Evolutionary conservation across 2,329 filamentous ascomycete species (phyloP), one percentile per base, ranked within the genome.

Genomic region (Dactylella cylindrospora): DNA sequence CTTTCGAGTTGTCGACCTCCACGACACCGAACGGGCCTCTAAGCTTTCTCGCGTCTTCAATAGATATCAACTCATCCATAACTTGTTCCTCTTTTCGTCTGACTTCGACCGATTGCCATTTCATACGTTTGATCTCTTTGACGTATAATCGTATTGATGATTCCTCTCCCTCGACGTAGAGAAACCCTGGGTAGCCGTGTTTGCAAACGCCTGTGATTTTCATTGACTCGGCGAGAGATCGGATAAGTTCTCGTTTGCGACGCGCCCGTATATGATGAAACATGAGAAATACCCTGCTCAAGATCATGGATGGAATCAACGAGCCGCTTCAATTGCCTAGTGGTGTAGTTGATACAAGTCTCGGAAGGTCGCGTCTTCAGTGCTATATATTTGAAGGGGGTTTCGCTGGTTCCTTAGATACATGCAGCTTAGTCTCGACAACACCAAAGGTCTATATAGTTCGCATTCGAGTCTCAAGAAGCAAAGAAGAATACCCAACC

Each of bases 61-160:
- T 20, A 19, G 23, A 8, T 17, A 40, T 8, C 3, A 4, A 23
- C 9, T 36, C 39, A 10, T 20, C 13, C 4, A 50, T 20, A 15
- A 25, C 23, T 20, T 49, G 25, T n/a, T 38, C 17, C 13, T 54
- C 49, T 22, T 47, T 62, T 19, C 43, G 40, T 38, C 49, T 43
- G 31, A 62, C 44, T 29, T 62, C 49, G 17, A 62, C 57, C 3
- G 57, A 62, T 10, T 62, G 57, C 57, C 57, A 62, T 44, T 43
- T 53, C 57, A 62, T 62, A 9, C 49, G 36, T 29, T 62, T 62
- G 23, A 62, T 62, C 33, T 50, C 43, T 38, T 62, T 62, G 23
- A 44, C 40, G 19, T 62, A 62, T 17, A 13, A 12, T 29, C 26
- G 35, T 5, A 62, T 38, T 4, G 49, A 44, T 7, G 44, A 8